Conservation (phyloP, 176 grass and related monocot genomes). For the Carex littledalei region DNA sequence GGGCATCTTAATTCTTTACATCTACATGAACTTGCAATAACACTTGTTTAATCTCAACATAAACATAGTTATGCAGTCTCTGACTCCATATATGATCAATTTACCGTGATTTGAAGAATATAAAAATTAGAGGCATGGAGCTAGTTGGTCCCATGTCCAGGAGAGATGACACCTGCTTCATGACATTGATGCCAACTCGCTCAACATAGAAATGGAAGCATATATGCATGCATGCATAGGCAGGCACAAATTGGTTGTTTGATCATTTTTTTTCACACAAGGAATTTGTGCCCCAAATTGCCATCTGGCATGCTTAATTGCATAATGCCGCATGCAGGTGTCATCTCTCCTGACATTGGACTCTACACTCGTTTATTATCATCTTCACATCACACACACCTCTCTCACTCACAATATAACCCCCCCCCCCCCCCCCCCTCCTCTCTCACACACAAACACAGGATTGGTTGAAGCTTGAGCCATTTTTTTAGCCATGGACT, state of each 20-base stretch:
- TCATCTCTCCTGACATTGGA: conserved; percentile 17
- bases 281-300: neutral
- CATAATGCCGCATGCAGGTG: neutral
- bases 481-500: neutral
- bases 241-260: neutral
- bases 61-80: neutral
- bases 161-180: conserved; percentile 14
- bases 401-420: neutral
- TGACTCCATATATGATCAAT: neutral
- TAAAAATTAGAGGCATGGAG: neutral
- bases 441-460: neutral
- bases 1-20: neutral
- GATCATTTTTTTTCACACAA: neutral
- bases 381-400: neutral
- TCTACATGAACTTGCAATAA: neutral
- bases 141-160: neutral
- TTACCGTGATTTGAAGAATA: neutral
- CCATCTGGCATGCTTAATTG: neutral
- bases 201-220: neutral
- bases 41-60: neutral
- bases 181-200: neutral
- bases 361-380: neutral
- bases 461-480: neutral
- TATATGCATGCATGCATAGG: neutral
- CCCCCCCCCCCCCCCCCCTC: no score